Evolutionary conservation across 345 rosid genomes (phyloP), one percentile per base, ranked within the genome.

Genomic region (Turritis glabra): DNA sequence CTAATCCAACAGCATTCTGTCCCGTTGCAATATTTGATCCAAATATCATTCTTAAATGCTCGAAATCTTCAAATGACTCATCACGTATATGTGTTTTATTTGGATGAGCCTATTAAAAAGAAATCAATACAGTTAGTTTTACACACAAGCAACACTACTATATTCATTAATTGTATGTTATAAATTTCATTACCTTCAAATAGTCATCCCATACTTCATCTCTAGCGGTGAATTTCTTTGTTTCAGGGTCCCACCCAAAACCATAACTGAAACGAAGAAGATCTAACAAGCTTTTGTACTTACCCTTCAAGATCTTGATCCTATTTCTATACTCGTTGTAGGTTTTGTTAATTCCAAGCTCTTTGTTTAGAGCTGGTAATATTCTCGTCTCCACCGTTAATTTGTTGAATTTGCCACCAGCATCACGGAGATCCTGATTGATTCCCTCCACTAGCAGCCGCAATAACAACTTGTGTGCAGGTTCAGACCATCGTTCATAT

Each of bases 61-160:
- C 57, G 0, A 47, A 47, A 48, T 65, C 21, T 64, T 65, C 30
- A 19, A 47, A 65, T 30, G 70, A 43, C 8, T n/a, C 67, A 25
- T 43, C 25, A 43, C 38, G 17, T 3, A 43, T 0, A 43, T 43
- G 33, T 26, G 5, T 26, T 43, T 63, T 11, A 9, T 5, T 5
- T 62, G 67, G 51, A 63, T 43, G 21, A 62, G 37, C 67, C 67
- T 62, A 26, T 15, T 59, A 0, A 15, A 8, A 40, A 14, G 2
- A 21, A 8, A 22, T 5, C 3, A 60, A 7, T 21, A 12, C 8
- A 2, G 18, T 59, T 7, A 18, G 6, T 37, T 22, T 13, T 0
- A 7, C 14, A 13, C 11, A 38, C 7, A 38, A 19, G 17, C 10
- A 8, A 35, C 48, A 38, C 18, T 40, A 61, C 10, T 23, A 41